A percentile compares a stretch with the other conserved stretches of the same genome.
Conservation (phyloP, 805 yeast species). For the Saturnispora halmiae region DNA sequence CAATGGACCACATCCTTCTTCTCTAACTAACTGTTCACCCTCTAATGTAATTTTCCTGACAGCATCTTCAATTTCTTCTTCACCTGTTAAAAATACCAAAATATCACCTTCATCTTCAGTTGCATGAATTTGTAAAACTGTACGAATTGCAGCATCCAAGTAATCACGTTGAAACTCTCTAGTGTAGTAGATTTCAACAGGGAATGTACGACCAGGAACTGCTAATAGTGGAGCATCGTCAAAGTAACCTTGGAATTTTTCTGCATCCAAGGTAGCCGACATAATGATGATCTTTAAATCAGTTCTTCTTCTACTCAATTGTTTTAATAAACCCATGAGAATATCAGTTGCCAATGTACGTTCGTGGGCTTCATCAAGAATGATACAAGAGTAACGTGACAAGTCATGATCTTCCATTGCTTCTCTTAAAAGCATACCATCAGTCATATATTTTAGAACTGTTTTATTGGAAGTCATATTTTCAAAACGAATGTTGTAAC, state of each 20-base stretch:
- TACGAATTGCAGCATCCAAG: constrained; percentile 88
- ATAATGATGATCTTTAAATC: constrained; percentile 87
- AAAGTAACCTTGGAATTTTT: constrained; percentile 72
- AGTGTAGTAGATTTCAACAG: constrained; percentile 93
- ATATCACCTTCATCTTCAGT: constrained; percentile 93
- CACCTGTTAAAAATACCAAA: constrained; percentile 83
- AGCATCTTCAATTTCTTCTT: constrained; percentile 96
- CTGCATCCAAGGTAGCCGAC: constrained; percentile 97
- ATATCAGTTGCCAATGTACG: constrained; percentile 95
- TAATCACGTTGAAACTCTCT: constrained; percentile 95
- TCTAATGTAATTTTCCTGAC: constrained; percentile 82
- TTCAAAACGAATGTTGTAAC: constrained; percentile 91
- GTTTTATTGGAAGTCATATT: constrained; percentile 77
- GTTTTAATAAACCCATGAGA: constrained; percentile 87
- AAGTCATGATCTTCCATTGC: constrained; percentile 94
- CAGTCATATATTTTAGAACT: constrained; percentile 91
- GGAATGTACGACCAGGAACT: constrained; percentile 96
- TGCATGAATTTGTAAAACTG: constrained; percentile 93
- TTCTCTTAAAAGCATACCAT: constrained; percentile 95
- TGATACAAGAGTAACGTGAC: constrained; percentile 74
- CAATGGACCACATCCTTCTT: constrained; percentile 83
- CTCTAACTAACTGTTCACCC: constrained; percentile 81
- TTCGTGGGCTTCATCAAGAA: constrained; percentile 96
- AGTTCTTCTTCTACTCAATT: constrained; percentile 67
- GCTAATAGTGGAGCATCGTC: constrained; percentile 88